phyloP scores from a whole-genome alignment of 2,329 filamentous ascomycete genomes.

The Xenoacremonium recifei region DNA sequence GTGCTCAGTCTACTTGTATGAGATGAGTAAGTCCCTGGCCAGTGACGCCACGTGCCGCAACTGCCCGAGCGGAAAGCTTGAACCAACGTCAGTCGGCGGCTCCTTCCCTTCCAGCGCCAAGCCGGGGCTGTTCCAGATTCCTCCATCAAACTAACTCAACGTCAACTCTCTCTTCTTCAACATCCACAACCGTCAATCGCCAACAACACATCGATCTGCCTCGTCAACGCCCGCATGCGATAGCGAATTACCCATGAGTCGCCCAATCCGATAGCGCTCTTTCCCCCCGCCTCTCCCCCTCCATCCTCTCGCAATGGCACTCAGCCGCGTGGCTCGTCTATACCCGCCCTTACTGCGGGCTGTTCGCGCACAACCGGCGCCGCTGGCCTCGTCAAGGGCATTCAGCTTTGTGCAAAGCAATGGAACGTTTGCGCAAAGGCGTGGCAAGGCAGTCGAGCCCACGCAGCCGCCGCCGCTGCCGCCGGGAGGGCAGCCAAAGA shows the following conservation, averaged over 20 bases:
- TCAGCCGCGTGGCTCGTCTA: conserved; percentile 62
- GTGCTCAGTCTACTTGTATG: too few species aligned
- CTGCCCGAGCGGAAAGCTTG: too few species aligned
- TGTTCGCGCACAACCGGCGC: conserved; percentile 26
- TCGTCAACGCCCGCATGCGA: not conserved
- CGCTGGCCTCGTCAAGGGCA: conserved; percentile 38
- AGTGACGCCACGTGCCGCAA: conserved; percentile 29
- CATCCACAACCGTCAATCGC: too few species aligned
- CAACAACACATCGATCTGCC: conserved; percentile 3
- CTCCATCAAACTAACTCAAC: conserved; percentile 1
- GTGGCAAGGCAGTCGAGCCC: conserved; percentile 62
- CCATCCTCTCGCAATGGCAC: conserved; percentile 49
- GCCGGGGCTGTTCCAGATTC: too few species aligned
- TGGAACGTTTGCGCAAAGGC: conserved; percentile 51
- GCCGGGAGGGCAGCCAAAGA: conserved; percentile 17
- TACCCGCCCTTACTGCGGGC: conserved; percentile 66
- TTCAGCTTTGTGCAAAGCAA: conserved; percentile 31
- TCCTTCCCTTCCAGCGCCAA: too few species aligned
- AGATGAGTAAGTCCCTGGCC: too few species aligned
- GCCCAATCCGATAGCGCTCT: conserved; percentile 12
- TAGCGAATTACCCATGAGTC: conserved; percentile 13
- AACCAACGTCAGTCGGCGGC: too few species aligned
- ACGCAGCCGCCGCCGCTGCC: conserved; percentile 31
- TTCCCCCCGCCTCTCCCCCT: conserved; percentile 1
- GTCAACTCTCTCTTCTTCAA: conserved; percentile 1